A percentile compares a stretch with the other conserved stretches of the same genome.
Conservation (phyloP, 2,329 filamentous ascomycete species). For the Pseudogymnoascus sp. region DNA sequence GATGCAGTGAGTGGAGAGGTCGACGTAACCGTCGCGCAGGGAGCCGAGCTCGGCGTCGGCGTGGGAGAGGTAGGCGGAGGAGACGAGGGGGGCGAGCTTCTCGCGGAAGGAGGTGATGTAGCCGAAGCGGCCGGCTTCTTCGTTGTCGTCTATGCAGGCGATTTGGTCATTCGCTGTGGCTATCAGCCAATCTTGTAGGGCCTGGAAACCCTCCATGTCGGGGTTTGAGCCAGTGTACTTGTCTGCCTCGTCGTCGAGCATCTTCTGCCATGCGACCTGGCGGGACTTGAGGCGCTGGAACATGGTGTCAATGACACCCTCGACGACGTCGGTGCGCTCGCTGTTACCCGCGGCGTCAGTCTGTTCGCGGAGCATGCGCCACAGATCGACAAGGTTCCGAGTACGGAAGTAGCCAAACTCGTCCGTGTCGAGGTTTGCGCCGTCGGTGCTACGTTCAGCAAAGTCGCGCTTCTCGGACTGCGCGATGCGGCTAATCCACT, state of each 20-base stretch:
- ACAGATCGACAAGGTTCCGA: slow-evolving; percentile 86
- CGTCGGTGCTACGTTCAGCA: slow-evolving; percentile 63
- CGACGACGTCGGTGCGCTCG: slow-evolving; percentile 78
- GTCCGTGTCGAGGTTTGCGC: slow-evolving; percentile 71
- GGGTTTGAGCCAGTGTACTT: slow-evolving; percentile 54
- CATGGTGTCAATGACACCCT: slow-evolving; percentile 95
- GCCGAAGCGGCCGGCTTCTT: slow-evolving; percentile 63
- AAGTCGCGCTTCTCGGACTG: slow-evolving; percentile 75
- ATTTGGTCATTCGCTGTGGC: slow-evolving; percentile 98
- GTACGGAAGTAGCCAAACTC: slow-evolving; percentile 88
- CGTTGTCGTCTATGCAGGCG: slow-evolving; percentile 89
- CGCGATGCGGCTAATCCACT: slow-evolving; percentile 95
- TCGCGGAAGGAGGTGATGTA: slow-evolving; percentile 82
- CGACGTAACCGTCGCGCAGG: slow-evolving; percentile 86
- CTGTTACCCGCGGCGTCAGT: slow-evolving; percentile 77
- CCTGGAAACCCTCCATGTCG: slow-evolving; percentile 63
- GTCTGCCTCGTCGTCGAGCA: slow-evolving; percentile 76
- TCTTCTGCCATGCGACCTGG: slow-evolving; percentile 76
- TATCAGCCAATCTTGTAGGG: slow-evolving; percentile 89
- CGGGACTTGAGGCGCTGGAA: slow-evolving; percentile 75
- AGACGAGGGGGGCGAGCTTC: slow-evolving; percentile 73
- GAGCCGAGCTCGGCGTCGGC: slow-evolving; percentile 63
- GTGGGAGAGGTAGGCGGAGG: slow-evolving; percentile 68
- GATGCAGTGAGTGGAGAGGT: slow-evolving; percentile 89
- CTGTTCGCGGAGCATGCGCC: slow-evolving; percentile 95